Base-by-base conservation (phyloP, 495 filamentous ascomycete species). In the Penicillium canescens region DNA sequence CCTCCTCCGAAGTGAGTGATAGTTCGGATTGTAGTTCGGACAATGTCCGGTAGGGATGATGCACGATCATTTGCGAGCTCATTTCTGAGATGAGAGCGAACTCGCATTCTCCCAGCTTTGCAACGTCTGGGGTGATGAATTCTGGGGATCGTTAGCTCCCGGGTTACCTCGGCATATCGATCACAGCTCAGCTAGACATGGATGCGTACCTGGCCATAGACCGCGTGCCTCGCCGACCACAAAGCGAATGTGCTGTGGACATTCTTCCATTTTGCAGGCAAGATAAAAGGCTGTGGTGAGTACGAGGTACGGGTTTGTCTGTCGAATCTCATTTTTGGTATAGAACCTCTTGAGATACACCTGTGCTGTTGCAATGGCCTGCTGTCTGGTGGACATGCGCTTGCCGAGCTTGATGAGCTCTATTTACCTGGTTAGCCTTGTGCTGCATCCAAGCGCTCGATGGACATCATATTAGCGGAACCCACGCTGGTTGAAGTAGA, bases 261-360 rank as follows among this genome's bases (percentile, higher is more conserved):
- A 93, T 72, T 98, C 94, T 70, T 98, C 94, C 89, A 96, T 96
- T 72, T 98, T 98, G 75, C 92, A 96, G 42, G 95, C 94, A 33
- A 98, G 78, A 71, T 98, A 98, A 55, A 98, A 76, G 23, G 93
- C 91, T 4, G 94, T 98, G 24, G 90, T 85, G 55, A 96, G 77
- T 42, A 98, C 81, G 13, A 98, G 84, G 70, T 95, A 96, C 13
- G 94, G 93, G 60, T 97, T 98, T 20, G 93, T 98, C 40, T 86
- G 85, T 49, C 94, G 85, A 59, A 98, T 90, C 57, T 94, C 90
- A 62, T 96, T 88, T 67, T 89, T 90, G 59, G 81, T 86, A 73
- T 96, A 98, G 76, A 96, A 98, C 54, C 94, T 83, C 60, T 93
- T 92, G 54, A 96, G 76, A 73, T 97, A 98, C 61, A 96, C 77